Conservation (phyloP, 345 rosid genomes). For the Brassica juncea region DNA sequence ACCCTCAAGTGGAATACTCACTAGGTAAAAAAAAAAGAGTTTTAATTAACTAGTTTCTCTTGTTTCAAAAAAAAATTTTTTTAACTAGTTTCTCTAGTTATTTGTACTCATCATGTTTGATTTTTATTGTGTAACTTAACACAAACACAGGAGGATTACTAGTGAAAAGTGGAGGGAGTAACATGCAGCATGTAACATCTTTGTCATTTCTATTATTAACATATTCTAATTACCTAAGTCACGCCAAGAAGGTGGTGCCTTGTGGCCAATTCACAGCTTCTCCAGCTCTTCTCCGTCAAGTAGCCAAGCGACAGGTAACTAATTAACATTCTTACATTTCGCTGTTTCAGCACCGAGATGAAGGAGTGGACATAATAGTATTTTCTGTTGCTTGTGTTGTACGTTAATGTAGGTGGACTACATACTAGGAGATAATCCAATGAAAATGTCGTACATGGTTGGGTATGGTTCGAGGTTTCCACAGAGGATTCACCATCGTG, state of each 20-base stretch:
- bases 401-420: conserved; percentile 86
- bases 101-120: background rate
- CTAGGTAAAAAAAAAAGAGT: conserved; percentile 51
- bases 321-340: background rate
- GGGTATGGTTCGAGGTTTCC: conserved; percentile 82
- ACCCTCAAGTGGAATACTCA: conserved; percentile 86
- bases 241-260: conserved; percentile 53
- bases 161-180: conserved; percentile 89
- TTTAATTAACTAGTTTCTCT: background rate
- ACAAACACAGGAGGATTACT: conserved; percentile 67
- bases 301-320: conserved; percentile 67
- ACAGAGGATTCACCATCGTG: conserved; percentile 82
- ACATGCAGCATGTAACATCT: conserved; percentile 96
- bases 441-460: conserved; percentile 82
- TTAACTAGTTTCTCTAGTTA: background rate
- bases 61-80: no score
- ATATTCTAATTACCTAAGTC: conserved; percentile 77
- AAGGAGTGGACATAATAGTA: background rate
- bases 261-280: conserved; percentile 59
- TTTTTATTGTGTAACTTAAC: background rate
- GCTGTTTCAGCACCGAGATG: conserved; percentile 12
- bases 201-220: conserved; percentile 75
- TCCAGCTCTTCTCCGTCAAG: conserved; percentile 57
- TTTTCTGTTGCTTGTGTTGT: background rate
- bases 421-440: conserved; percentile 81